Evolutionary conservation across 305 asterid species (phyloP), one percentile per base, ranked within the genome.

Genomic region (Solanum hybrid): DNA sequence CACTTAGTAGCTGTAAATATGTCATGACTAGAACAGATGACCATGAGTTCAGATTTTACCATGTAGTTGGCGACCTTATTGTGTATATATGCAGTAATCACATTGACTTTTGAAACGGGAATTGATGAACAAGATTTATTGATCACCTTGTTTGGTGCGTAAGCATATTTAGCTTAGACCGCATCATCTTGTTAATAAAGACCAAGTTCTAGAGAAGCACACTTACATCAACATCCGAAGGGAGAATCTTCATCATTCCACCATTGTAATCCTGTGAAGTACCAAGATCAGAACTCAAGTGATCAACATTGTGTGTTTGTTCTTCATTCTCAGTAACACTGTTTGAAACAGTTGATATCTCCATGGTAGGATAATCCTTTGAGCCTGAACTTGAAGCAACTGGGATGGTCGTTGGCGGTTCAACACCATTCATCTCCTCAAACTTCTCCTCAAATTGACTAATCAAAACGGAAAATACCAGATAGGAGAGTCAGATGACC

Each of bases 381-480:
- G 97, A 93, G 57, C 93, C 95, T 84, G 98, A 95, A 94, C 95
- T 93, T 27, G 98, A 95, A 81, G 95, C 95, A 79, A 91, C 38
- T 45, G 96, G 96, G 89, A 90, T 81, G 91, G 92, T 91, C 90
- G 94, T 81, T 85, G 95, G 87, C 91, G 92, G 93, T 89, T 94
- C 96, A 94, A 84, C 94, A 79, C 93, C 95, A 92, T 93, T 92
- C 95, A 90, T 93, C 93, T 96, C 99, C 88, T 96, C 99, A 89
- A 96, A 95, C 93, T 97, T 95, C 92, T 96, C 99, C 95, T 97
- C 99, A 91, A 96, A 97, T 95, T 97, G 98, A 91, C 94, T 91
- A 88, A 91, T 87, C 88, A 89, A 83, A 89, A 32, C 10, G 76
- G 11, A 70, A 79, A 90, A 90, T n/a, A 86, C 75, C 75, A 88